Conservation (phyloP, 1,284 basidiomycete species). For the Ustilago cynodontis region DNA sequence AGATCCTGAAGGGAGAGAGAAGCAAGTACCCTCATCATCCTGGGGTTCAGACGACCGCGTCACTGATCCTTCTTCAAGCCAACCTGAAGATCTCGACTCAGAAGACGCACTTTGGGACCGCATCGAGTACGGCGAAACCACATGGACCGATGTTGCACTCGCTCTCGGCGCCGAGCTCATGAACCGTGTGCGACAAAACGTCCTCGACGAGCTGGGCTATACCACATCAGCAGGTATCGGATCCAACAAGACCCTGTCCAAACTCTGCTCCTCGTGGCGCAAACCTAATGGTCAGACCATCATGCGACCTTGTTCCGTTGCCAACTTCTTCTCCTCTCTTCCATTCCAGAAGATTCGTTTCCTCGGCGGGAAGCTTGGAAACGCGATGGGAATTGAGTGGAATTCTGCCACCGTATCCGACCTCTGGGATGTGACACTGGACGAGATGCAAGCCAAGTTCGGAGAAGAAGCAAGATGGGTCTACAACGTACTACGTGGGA, state of each 20-base stretch:
- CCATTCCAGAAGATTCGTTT: conserved; percentile 78
- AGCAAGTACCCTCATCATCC: conserved; percentile 15
- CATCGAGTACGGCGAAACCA: conserved; percentile 65
- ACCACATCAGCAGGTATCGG: conserved; percentile 96
- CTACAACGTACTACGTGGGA: conserved; percentile 83
- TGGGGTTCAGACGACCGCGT: conserved; percentile 41
- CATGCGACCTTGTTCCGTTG: conserved; percentile 55
- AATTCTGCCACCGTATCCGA: conserved; percentile 86
- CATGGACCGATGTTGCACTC: conserved; percentile 94
- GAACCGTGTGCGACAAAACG: conserved; percentile 79
- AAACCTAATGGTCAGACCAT: conserved; percentile 67
- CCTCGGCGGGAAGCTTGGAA: conserved; percentile 93
- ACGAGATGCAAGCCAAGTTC: conserved; percentile 84
- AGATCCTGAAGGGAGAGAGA: conserved; percentile 49
- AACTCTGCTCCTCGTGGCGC: conserved; percentile 74
- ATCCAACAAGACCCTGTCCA: conserved; percentile 92
- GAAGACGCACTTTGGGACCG: conserved; percentile 47
- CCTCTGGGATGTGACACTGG: conserved; percentile 73
- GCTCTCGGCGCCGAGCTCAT: conserved; percentile 90
- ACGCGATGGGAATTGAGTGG: conserved; percentile 86
- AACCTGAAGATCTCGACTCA: conserved; percentile 43
- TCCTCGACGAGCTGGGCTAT: conserved; percentile 83
- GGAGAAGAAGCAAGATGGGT: conserved; percentile 82
- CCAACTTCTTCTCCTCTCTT: conserved; percentile 57
- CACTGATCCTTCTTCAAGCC: conserved; percentile 41